Conservation (phyloP, 1,284 basidiomycete genomes). For the Ceratobasidium sp. region DNA sequence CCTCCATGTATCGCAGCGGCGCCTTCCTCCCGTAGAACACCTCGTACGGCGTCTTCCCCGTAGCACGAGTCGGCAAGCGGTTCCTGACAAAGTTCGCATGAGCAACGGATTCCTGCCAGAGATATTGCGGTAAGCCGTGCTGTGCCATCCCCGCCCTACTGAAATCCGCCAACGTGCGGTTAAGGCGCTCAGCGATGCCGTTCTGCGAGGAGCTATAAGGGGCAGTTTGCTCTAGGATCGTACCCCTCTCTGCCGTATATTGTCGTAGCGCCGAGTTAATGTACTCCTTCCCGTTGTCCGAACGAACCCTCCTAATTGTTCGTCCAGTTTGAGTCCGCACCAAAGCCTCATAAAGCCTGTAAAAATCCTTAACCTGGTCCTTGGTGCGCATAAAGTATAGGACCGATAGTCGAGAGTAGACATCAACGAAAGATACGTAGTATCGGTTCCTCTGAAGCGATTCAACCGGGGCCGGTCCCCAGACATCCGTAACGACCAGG, state of each 20-base stretch:
- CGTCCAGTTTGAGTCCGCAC: slow-evolving; percentile 47
- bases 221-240: slow-evolving; percentile 32
- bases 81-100: slow-evolving; percentile 4
- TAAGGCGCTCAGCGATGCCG: slow-evolving; percentile 36
- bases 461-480: slow-evolving; percentile 51
- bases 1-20: neutral
- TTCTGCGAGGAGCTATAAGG: slow-evolving; percentile 31
- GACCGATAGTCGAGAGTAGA: slow-evolving; percentile 42
- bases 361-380: slow-evolving; percentile 45
- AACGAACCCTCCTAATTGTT: slow-evolving; percentile 43
- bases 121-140: neutral
- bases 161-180: slow-evolving; percentile 24
- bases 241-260: slow-evolving; percentile 43
- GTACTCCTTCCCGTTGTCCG: slow-evolving; percentile 49
- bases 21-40: neutral
- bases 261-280: slow-evolving; percentile 42
- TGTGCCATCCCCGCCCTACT: slow-evolving; percentile 17
- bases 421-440: slow-evolving; percentile 51
- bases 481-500: slow-evolving; percentile 51
- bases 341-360: slow-evolving; percentile 48
- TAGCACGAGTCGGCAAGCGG: neutral
- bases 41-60: slow-evolving; percentile 30
- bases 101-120: slow-evolving; percentile 32
- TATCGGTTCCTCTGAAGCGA: slow-evolving; percentile 51
- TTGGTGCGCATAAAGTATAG: slow-evolving; percentile 46